Evolutionary conservation across 2,329 filamentous ascomycete species (phyloP).

Genomic region (Penicillium glabrum): DNA sequence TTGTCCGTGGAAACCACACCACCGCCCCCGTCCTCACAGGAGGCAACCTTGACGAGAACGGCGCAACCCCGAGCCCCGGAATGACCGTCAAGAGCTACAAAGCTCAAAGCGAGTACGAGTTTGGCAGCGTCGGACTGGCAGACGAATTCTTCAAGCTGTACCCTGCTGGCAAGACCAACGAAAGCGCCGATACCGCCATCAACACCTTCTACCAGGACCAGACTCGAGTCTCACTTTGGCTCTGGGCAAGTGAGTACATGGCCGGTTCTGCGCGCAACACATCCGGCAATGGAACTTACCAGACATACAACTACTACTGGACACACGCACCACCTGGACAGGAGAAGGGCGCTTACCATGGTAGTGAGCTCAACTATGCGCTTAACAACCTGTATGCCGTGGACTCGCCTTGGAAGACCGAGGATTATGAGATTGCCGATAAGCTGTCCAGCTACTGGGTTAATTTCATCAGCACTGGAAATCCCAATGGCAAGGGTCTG

Average conservation of each 20-base stretch:
- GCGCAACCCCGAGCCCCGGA: neutral
- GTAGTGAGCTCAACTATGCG: conserved; percentile 1
- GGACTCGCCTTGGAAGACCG: neutral
- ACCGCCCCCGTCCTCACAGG: neutral
- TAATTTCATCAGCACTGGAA: neutral
- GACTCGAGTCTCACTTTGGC: neutral
- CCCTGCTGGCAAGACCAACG: neutral
- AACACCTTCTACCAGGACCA: neutral
- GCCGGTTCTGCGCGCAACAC: neutral
- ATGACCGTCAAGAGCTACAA: neutral
- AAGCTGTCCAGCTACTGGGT: neutral
- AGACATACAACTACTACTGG: neutral
- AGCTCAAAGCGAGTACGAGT: neutral
- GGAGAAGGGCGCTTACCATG: neutral
- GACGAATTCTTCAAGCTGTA: neutral
- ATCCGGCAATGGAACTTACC: neutral
- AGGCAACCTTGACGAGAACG: neutral
- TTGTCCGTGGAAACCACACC: neutral
- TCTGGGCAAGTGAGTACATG: neutral
- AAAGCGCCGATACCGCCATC: neutral
- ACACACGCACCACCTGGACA: neutral
- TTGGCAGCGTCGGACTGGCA: neutral
- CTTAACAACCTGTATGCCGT: neutral
- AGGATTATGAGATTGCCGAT: neutral
- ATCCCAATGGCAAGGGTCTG: neutral